Evolutionary conservation across 2,329 filamentous ascomycete genomes (phyloP), one percentile per base, ranked within the genome.

Genomic region (Sporothrix curviconia): DNA sequence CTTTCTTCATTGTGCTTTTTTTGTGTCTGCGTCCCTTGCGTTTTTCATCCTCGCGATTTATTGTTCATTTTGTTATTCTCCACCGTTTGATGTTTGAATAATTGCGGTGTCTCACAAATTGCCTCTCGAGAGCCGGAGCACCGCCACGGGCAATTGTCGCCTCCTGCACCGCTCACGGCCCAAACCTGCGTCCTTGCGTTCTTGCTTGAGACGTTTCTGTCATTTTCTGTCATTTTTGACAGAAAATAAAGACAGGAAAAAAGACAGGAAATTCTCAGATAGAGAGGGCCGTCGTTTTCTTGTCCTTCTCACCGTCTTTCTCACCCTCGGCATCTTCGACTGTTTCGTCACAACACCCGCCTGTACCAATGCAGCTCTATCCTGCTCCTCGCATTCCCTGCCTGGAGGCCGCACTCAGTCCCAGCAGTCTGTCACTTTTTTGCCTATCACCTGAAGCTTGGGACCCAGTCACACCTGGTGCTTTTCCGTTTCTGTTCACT

Each of bases 371-470:
- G 28, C 44, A 49, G 44, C 28, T 19, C 34, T 25, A 34, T 25
- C 51, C 24, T 9, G n/a, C 39, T 42, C 25, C 51, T 46, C 40
- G 36, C 25, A 9, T 42, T 53, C 37, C 17, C 14, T n/a, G 22
- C 7, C 37, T 32, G 37, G 25, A 32, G 36, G 11, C 5, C 25
- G 24, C n/a, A 25, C 11, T 25, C 22, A 22, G 36, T 32, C 50
- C 25, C 50, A 52, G 49, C 49, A 30, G 34, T 30, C 34, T 52
- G 49, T 40, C 36, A 40, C 49, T 42, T 40, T 52, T 40, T 39
- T 40, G 22, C 36, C 28, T 24, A 40, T 39, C 49, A 39, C 34
- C 34, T 52, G 15, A n/a, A n/a, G n/a, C n/a, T n/a, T n/a, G n/a
- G 32, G 36, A n/a, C 49, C 36, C 24, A 39, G 49, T 39, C 49